Percentiles rank a stretch among this genome's conserved stretches.
Evolutionary conservation across 371 early-diverging fungal species (phyloP).

Genomic region (Lichtheimia corymbifera): DNA sequence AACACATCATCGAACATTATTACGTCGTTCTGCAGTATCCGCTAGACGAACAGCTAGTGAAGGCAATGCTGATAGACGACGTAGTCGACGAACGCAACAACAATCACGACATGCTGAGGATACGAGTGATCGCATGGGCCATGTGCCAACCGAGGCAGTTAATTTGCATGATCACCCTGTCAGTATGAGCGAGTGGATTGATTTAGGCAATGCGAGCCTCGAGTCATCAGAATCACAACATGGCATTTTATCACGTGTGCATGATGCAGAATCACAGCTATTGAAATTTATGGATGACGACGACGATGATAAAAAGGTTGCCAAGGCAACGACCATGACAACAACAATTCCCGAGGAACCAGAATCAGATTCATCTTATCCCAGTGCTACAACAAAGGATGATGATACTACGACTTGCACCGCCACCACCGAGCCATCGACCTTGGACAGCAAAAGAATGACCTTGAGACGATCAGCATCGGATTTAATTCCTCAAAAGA

Average conservation of each 20-base stretch:
- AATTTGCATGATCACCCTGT: conserved; percentile 45
- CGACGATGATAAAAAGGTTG: conserved; percentile 26
- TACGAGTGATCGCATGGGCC: conserved; percentile 11
- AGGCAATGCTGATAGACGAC: conserved; percentile 6
- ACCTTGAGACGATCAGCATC: conserved; percentile 4
- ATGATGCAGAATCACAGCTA: conserved; percentile 24
- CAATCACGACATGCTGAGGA: conserved; percentile 9
- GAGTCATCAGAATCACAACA: conserved; percentile 37
- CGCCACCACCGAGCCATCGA: conserved; percentile 1
- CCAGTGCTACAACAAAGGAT: background rate
- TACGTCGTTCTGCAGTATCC: conserved; percentile 26
- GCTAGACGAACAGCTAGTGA: conserved; percentile 18
- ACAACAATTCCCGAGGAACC: background rate
- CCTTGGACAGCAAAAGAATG: background rate
- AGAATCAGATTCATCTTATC: conserved; percentile 1
- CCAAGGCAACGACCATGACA: conserved; percentile 14
- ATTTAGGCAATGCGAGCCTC: conserved; percentile 42
- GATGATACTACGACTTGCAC: too few relatives aligned
- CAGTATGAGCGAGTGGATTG: conserved; percentile 51
- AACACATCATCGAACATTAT: conserved; percentile 16
- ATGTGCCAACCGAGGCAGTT: conserved; percentile 18
- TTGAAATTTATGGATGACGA: conserved; percentile 27
- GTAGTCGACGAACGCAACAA: conserved; percentile 8
- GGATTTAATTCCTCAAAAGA: conserved; percentile 6
- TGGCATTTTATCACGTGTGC: conserved; percentile 35